Conservation (phyloP, 108 stramenopile species). For the Nitzschia sp. region DNA sequence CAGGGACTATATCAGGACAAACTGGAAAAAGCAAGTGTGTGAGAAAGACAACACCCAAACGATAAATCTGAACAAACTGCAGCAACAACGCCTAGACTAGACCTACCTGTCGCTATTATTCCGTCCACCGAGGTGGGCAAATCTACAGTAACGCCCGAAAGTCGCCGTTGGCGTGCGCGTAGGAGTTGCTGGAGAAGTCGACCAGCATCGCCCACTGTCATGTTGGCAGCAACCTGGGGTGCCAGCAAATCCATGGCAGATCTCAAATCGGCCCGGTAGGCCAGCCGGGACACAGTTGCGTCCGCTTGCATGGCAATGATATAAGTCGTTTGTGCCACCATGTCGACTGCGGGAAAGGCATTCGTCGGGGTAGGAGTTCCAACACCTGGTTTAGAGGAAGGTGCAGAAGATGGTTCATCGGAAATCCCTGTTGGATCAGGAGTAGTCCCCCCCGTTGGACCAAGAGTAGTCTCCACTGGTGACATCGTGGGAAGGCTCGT, state of each 20-base stretch:
- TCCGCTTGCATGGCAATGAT: conserved; percentile 1
- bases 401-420: neutral
- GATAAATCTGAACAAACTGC: neutral
- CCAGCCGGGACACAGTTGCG: neutral
- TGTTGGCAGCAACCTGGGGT: conserved; percentile 8
- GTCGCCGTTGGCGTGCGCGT: neutral
- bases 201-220: neutral
- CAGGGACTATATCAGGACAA: neutral
- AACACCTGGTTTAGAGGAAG: neutral
- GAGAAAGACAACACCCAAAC: neutral
- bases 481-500: neutral
- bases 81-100: neutral
- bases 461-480: neutral
- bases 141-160: neutral
- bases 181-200: neutral
- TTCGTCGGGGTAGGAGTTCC: neutral
- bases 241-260: conserved; percentile 38
- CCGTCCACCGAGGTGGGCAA: conserved; percentile 27
- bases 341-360: conserved; percentile 8
- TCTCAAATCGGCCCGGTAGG: conserved; percentile 15
- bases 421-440: neutral
- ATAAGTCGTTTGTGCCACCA: neutral
- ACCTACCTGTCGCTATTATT: conserved; percentile 14
- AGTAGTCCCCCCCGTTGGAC: neutral
- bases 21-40: conserved; percentile 2